Conservation (phyloP, 1,284 basidiomycete genomes). For the Ustilago nuda region DNA sequence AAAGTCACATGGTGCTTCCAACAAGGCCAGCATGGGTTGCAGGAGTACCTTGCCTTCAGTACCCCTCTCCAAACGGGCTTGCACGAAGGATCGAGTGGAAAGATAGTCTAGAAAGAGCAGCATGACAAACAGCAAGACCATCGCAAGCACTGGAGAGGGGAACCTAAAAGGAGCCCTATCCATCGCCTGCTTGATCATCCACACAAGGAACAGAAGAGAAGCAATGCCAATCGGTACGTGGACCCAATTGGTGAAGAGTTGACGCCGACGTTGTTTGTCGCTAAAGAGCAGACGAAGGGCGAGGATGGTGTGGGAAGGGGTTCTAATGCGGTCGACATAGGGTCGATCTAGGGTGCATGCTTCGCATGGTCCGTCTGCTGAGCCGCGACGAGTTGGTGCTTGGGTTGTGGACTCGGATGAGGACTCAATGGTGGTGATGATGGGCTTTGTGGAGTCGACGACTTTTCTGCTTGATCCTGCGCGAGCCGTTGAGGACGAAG, state of each 20-base stretch:
- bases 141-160: constrained; percentile 55
- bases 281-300: constrained; percentile 27
- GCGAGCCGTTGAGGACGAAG: constrained; percentile 6
- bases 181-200: constrained; percentile 55
- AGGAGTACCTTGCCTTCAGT: constrained; percentile 16
- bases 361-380: constrained; percentile 13
- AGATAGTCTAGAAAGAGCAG: constrained; percentile 54
- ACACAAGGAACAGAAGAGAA: constrained; percentile 42
- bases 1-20: constrained; percentile 63
- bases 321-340: constrained; percentile 19
- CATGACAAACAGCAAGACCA: constrained; percentile 46
- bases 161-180: constrained; percentile 55
- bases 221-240: constrained; percentile 59
- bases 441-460: not conserved
- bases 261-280: constrained; percentile 18
- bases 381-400: not conserved
- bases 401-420: not conserved
- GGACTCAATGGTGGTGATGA: not conserved
- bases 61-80: not conserved
- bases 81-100: constrained; percentile 12
- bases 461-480: not conserved
- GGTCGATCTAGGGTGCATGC: constrained; percentile 21
- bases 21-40: constrained; percentile 16
- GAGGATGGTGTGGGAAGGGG: constrained; percentile 26
- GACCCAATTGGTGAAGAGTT: constrained; percentile 58